Evolutionary conservation across 495 filamentous ascomycete species (phyloP).

Genomic region (Aspergillus bertholletiae): DNA sequence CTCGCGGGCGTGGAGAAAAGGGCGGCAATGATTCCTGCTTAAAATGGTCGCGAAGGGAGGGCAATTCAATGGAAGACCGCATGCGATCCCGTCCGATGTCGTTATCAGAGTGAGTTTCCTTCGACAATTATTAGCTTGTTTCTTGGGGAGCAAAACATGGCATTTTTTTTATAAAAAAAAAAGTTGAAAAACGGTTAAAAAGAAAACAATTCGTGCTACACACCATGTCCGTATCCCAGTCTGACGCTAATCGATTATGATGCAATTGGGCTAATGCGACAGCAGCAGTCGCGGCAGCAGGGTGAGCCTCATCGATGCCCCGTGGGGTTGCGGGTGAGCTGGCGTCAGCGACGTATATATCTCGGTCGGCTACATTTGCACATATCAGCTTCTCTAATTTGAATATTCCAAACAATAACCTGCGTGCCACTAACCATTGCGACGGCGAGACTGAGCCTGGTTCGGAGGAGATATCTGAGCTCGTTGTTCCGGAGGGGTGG

Average conservation of each 20-base stretch:
- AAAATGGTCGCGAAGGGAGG: conserved; percentile 67
- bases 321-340: conserved; percentile 70
- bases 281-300: conserved; percentile 71
- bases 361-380: conserved; percentile 43
- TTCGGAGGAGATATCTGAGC: conserved; percentile 54
- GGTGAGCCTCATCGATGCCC: conserved; percentile 67
- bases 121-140: conserved; percentile 4
- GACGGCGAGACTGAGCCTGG: conserved; percentile 34
- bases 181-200: too few relatives aligned
- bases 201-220: conserved; percentile 16
- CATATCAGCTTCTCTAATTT: conserved; percentile 24
- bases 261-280: conserved; percentile 86
- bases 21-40: conserved; percentile 66
- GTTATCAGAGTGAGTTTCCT: conserved; percentile 73
- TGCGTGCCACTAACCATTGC: conserved; percentile 28
- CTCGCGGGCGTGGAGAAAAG: conserved; percentile 58
- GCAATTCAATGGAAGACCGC: conserved; percentile 66
- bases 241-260: conserved; percentile 71
- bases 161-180: background rate
- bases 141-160: background rate
- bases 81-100: conserved; percentile 57
- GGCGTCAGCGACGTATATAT: conserved; percentile 60
- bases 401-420: background rate
- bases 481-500: conserved; percentile 78
- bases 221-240: conserved; percentile 85